Percentiles rank a stretch among this genome's conserved stretches.
Conservation (phyloP, 441 rosid species). For the Pelargonium myrrhifolium region DNA sequence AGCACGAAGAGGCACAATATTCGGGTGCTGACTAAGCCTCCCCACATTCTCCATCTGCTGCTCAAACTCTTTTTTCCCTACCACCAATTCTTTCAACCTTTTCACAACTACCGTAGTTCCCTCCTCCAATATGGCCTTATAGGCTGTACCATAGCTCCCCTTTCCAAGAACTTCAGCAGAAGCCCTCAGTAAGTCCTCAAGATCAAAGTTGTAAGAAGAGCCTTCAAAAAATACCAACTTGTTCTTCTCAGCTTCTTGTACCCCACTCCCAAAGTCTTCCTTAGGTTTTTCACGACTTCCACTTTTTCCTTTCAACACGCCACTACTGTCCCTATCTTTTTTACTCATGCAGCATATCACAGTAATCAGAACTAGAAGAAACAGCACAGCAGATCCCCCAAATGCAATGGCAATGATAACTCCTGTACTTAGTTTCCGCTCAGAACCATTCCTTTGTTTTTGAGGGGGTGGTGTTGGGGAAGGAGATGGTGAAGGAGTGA, state of each 20-base stretch:
- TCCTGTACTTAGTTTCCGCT: conserved; percentile 44
- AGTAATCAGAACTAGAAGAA: conserved; percentile 39
- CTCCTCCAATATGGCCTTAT: conserved; percentile 70
- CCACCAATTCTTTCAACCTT: conserved; percentile 56
- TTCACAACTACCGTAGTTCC: conserved; percentile 69
- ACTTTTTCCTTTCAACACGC: conserved; percentile 39
- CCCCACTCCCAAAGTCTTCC: conserved; percentile 75
- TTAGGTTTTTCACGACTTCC: conserved; percentile 50
- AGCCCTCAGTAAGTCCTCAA: conserved; percentile 67
- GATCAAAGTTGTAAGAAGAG: conserved; percentile 57
- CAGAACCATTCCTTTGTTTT: conserved; percentile 25
- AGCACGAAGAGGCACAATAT: conserved; percentile 66
- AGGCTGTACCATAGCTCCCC: conserved; percentile 68
- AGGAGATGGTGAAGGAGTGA: conserved; percentile 42
- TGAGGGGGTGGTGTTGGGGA: conserved; percentile 34
- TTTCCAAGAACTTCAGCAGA: conserved; percentile 75
- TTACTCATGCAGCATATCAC: conserved; percentile 48
- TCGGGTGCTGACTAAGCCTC: conserved; percentile 47
- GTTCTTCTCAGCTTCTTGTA: conserved; percentile 77
- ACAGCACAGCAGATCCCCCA: conserved; percentile 47
- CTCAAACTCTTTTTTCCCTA: conserved; percentile 65
- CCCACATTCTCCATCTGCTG: conserved; percentile 65
- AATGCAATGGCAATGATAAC: conserved; percentile 58
- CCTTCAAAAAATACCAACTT: conserved; percentile 70
- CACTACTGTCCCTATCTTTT: conserved; percentile 28